Percentiles rank a stretch among this genome's conserved stretches.
Evolutionary conservation across 495 filamentous ascomycete genomes (phyloP).

Genomic region (Penicillium bovifimosum): DNA sequence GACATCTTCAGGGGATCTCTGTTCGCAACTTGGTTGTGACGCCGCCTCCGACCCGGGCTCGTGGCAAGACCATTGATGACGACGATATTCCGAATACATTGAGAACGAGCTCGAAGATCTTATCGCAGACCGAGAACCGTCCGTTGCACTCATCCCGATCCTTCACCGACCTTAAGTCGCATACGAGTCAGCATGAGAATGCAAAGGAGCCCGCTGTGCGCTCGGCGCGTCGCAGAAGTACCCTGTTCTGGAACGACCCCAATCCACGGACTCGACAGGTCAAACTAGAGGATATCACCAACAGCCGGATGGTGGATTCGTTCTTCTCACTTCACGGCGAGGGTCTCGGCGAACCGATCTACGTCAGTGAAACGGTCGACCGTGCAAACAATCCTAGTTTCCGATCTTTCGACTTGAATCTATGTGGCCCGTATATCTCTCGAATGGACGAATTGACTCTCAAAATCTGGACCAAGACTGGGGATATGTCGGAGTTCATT

Average conservation of each 20-base stretch:
- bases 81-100: slow-evolving; percentile 65
- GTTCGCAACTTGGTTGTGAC: slow-evolving; percentile 75
- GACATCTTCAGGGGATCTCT: slow-evolving; percentile 82
- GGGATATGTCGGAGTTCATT: slow-evolving; percentile 51
- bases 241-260: slow-evolving; percentile 60
- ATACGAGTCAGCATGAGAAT: slow-evolving; percentile 21
- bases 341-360: slow-evolving; percentile 64
- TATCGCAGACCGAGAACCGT: slow-evolving; percentile 51
- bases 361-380: slow-evolving; percentile 79
- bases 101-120: slow-evolving; percentile 63
- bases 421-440: slow-evolving; percentile 59
- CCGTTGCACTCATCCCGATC: slow-evolving; percentile 66
- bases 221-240: slow-evolving; percentile 59
- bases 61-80: slow-evolving; percentile 78
- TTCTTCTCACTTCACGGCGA: slow-evolving; percentile 84
- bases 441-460: slow-evolving; percentile 59
- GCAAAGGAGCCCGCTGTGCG: slow-evolving; percentile 20
- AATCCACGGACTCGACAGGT: slow-evolving; percentile 65
- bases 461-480: slow-evolving; percentile 70
- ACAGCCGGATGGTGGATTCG: slow-evolving; percentile 70
- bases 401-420: slow-evolving; percentile 73
- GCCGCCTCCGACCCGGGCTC: slow-evolving; percentile 42
- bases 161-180: slow-evolving; percentile 57
- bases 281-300: slow-evolving; percentile 67
- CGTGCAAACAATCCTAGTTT: slow-evolving; percentile 88